phyloP scores from a whole-genome alignment of 225 moss, liverwort and hornwort genomes.

The Physcomitrellopsis africana region DNA sequence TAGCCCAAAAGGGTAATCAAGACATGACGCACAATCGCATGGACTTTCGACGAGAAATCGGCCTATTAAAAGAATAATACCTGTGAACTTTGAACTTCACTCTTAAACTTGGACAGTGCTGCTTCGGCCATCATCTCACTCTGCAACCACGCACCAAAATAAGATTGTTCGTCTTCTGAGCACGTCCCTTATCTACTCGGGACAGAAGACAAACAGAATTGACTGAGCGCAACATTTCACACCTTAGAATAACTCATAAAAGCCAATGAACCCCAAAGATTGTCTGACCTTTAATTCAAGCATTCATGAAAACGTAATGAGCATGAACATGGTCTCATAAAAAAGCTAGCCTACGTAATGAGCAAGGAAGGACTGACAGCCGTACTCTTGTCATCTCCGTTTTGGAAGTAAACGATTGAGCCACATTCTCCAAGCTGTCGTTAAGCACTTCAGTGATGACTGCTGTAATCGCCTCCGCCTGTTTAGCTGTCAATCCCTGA shows the following conservation, averaged over 20 bases:
- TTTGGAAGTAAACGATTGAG: constrained; percentile 91
- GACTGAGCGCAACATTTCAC: background rate
- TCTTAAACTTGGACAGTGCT: constrained; percentile 92
- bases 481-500: constrained; percentile 91
- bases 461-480: constrained; percentile 97
- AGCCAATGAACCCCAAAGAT: constrained; percentile 7
- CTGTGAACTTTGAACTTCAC: constrained; percentile 90
- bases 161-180: constrained; percentile 22
- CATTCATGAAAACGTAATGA: background rate
- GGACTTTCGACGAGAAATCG: background rate
- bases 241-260: background rate
- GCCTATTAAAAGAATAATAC: constrained; percentile 40
- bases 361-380: constrained; percentile 3
- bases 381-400: constrained; percentile 98
- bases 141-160: constrained; percentile 43
- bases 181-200: constrained; percentile 7
- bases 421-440: constrained; percentile 98
- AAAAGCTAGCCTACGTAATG: background rate
- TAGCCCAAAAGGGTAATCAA: constrained; percentile 13
- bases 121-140: constrained; percentile 99
- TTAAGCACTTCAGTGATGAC: constrained; percentile 99
- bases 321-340: background rate
- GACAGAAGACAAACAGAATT: constrained; percentile 12
- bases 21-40: background rate
- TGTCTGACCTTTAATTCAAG: background rate